Conservation (phyloP, 805 yeast genomes). For the Candida coquimbonensis region DNA sequence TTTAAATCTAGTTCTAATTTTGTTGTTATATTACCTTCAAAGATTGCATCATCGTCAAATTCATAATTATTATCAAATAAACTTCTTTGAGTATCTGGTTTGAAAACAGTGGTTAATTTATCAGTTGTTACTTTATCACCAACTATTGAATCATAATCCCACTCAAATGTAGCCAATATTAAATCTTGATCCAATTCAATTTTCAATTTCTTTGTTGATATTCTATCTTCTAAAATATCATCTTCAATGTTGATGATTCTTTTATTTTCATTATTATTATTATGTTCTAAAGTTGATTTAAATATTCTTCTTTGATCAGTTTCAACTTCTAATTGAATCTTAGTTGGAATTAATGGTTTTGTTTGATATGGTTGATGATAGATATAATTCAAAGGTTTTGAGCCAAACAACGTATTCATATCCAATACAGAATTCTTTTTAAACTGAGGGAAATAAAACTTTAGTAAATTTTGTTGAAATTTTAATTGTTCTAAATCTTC, state of each 20-base stretch:
- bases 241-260: conserved; percentile 13
- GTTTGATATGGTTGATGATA: conserved; percentile 32
- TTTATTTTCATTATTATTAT: conserved; percentile 7
- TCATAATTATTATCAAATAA: conserved; percentile 24
- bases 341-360: conserved; percentile 45
- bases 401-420: conserved; percentile 60
- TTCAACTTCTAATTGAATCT: conserved; percentile 53
- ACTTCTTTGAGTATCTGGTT: conserved; percentile 3
- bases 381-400: conserved; percentile 48
- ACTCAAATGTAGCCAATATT: conserved; percentile 63
- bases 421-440: conserved; percentile 46
- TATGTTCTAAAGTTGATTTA: conserved; percentile 25
- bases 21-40: conserved; percentile 51
- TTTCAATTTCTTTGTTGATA: conserved; percentile 11
- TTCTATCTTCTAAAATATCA: conserved; percentile 8
- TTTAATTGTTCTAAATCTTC: conserved; percentile 20
- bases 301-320: conserved; percentile 53
- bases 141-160: conserved; percentile 65
- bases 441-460: conserved; percentile 58
- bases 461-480: conserved; percentile 29
- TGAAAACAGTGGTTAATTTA: background rate
- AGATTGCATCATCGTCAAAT: conserved; percentile 63
- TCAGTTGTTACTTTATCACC: conserved; percentile 28
- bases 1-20: conserved; percentile 69
- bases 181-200: conserved; percentile 38